Evolutionary conservation across 495 filamentous ascomycete species (phyloP).

Genomic region (Penicillium herquei): DNA sequence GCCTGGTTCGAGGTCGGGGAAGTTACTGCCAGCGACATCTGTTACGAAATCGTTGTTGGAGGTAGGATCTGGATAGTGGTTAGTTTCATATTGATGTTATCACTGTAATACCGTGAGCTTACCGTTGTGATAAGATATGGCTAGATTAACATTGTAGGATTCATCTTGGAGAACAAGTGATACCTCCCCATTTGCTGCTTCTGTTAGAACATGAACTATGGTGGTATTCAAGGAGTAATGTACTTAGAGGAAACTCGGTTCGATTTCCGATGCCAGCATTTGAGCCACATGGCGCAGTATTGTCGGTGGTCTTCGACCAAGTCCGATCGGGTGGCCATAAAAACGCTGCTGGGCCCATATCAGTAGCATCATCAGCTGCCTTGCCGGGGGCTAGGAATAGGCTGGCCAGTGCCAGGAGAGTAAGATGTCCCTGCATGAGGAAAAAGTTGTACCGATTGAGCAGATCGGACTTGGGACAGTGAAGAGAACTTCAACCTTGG

Average conservation of each 20-base stretch:
- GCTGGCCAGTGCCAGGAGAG: conserved; percentile 13
- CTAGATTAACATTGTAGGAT: conserved; percentile 43
- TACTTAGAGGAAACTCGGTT: conserved; percentile 45
- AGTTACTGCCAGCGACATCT: conserved; percentile 26
- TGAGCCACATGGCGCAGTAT: conserved; percentile 48
- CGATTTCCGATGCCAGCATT: conserved; percentile 35
- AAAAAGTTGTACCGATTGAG: neutral
- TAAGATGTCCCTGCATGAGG: conserved; percentile 5
- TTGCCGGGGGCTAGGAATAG: neutral
- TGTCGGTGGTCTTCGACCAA: conserved; percentile 46
- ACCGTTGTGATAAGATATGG: conserved; percentile 46
- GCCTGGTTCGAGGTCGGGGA: conserved; percentile 39
- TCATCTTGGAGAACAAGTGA: conserved; percentile 43
- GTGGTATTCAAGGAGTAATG: neutral
- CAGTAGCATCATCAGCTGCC: conserved; percentile 15
- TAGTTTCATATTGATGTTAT: conserved; percentile 6
- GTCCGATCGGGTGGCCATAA: conserved; percentile 50
- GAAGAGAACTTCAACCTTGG: too few species aligned
- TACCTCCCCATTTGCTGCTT: conserved; percentile 27
- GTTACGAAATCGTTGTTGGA: conserved; percentile 43
- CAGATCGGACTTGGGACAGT: neutral
- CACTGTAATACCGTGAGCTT: neutral
- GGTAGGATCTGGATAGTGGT: conserved; percentile 29
- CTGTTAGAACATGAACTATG: conserved; percentile 4
- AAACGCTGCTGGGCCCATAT: conserved; percentile 55